Evolutionary conservation across 179 eudicot species (phyloP), one percentile per base, ranked within the genome.

Genomic region (Heliamphora pulchella): DNA sequence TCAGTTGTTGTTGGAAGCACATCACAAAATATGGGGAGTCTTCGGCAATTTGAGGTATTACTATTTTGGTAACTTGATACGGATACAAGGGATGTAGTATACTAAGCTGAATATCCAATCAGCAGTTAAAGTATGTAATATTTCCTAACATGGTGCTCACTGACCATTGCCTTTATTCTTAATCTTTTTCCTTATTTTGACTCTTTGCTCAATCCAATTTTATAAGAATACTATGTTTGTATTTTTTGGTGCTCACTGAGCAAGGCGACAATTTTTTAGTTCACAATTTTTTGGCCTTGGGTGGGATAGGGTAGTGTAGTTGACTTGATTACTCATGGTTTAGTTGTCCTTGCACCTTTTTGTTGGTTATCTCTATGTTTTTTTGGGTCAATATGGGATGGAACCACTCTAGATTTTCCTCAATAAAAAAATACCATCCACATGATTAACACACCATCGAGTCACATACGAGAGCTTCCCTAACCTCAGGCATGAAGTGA

Each of bases 11-110:
- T 85, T 86, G 97, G 92, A 78, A 90, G 91, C 83, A 83, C 87
- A 14, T 91, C 98, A 71, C 97, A 93, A 77, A 92, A 87, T 85
- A 84, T 95, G 79, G 94, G 98, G 81, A 93, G 93, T 80, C 97
- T 92, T 63, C 88, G 99, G 84, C 99, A 94, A 80, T 86, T 96
- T 81, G 97, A 96, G 98, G 99, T 96, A 83, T 73, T 79, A 66
- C 39, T 31, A 71, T 43, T 55, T 69, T 71, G 81, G 5, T 43
- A 18, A 68, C 65, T 22, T 77, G 47, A 41, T 14, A 4, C n/a
- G 70, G 48, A 55, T 53, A 43, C 62, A 67, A 66, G 39, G 51
- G 64, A 53, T 78, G 13, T 47, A 44, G 79, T 10, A 43, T 62
- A 31, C 47, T 66, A 65, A 53, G 64, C 67, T 53, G 62, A 53